Base-by-base conservation (phyloP, 805 yeast genomes). In the Wilhelminamyces savonicus region DNA sequence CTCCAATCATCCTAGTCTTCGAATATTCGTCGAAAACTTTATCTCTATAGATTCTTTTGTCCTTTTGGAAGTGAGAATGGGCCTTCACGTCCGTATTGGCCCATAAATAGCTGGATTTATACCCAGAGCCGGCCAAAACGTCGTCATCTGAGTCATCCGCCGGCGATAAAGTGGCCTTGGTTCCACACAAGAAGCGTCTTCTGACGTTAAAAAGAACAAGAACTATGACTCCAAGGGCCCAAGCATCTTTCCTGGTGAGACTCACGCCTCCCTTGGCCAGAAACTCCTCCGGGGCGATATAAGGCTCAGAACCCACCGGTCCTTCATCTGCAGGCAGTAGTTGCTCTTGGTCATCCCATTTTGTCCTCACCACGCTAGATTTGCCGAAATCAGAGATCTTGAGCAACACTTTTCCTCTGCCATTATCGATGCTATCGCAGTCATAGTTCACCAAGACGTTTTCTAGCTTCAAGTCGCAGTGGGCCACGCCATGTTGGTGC, bases 401-500 rank as follows among this genome's bases (percentile, higher is more conserved):
- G 14, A 60, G 35, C 12, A 37, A 40, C n/a, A 52, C 31, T 22
- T 38, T 36, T 11, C 42, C 31, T 16, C 29, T 31, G 12, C 43
- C 18, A 10, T 11, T 11, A 18, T 23, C 32, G 26, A 14, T 28
- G 23, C 19, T 30, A 21, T n/a, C 26, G 22, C 21, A 73, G 67
- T 7, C 94, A 30, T 36, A 43, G 16, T 33, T 37, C 26, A 88
- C 60, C 22, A 88, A 52, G 16, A 88, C 63, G 53, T 88, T 88
- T 48, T 88, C 97, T 9, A 94, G 87, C 56, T 88, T 88, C 37
- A 88, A 63, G 50, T 88, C 97, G 48, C 95, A 82, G 54, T 88
- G 97, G 1, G 96, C 90, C 18, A 88, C 90, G 20, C 97, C 97
- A 56, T 81, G 87, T 7, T 77, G 71, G 55, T 88, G 97, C 78